A percentile compares a stretch with the other conserved stretches of the same genome.
phyloP scores from a whole-genome alignment of 306 rosid species.

The Oemleria cerasiformis region DNA sequence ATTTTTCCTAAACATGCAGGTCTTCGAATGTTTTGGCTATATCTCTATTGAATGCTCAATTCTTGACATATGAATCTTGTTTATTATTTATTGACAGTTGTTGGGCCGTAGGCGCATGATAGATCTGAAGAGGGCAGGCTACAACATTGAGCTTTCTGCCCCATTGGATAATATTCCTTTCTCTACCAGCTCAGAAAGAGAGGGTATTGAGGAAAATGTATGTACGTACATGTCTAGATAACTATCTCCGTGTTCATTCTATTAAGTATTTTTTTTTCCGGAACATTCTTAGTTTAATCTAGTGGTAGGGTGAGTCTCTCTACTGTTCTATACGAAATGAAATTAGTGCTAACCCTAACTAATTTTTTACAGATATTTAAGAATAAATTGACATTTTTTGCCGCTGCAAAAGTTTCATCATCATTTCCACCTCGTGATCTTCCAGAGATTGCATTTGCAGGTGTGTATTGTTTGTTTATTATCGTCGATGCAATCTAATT shows the following conservation, averaged over 20 bases:
- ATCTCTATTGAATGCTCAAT: slow-evolving; percentile 2
- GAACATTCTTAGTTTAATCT: background rate
- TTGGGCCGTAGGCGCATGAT: slow-evolving; percentile 82
- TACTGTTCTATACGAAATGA: slow-evolving; percentile 14
- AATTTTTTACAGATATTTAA: slow-evolving; percentile 53
- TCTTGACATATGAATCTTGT: slow-evolving; percentile 12
- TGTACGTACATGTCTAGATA: slow-evolving; percentile 20
- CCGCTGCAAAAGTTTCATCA: slow-evolving; percentile 88
- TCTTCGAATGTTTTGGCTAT: background rate
- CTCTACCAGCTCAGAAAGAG: slow-evolving; percentile 66
- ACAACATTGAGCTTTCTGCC: slow-evolving; percentile 82
- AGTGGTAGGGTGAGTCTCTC: background rate
- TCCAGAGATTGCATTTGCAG: slow-evolving; percentile 99
- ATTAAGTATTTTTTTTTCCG: background rate
- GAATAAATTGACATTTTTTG: slow-evolving; percentile 81
- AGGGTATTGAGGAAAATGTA: slow-evolving; percentile 82
- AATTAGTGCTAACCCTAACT: slow-evolving; percentile 11
- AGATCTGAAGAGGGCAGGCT: slow-evolving; percentile 85
- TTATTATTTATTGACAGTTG: slow-evolving; percentile 43
- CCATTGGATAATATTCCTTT: slow-evolving; percentile 80
- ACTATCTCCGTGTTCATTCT: slow-evolving; percentile 2
- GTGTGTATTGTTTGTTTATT: slow-evolving; percentile 30
- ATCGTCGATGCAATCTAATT: background rate
- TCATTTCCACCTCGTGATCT: slow-evolving; percentile 86
- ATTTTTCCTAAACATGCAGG: background rate